Evolutionary conservation across 2,329 filamentous ascomycete genomes (phyloP), one percentile per base, ranked within the genome.

Genomic region (Hawksworthiomyces lignivorus): DNA sequence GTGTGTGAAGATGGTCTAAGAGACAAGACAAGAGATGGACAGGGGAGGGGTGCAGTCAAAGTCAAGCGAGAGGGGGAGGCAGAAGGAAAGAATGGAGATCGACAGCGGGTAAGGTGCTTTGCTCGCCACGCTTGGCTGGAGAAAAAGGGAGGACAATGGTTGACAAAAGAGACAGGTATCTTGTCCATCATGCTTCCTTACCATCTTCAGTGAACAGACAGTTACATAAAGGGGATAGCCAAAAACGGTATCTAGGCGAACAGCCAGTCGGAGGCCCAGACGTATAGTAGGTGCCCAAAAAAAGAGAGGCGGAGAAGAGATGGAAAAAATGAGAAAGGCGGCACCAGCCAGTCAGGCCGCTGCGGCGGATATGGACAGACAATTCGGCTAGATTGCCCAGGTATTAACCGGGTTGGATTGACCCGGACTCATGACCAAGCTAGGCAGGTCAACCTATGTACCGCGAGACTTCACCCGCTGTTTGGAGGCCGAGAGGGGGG

Each of bases 331-430:
- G 12, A 12, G 12, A 26, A 26, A 26, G 24, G 12, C 8, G 12
- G 24, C 24, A 26, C 24, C n/a, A 39, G 36, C 31, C 31, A 39
- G 14, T 21, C 32, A 39, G 31, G 17, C 31, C 15, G 12, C 15
- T 1, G 29, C 30, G 22, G 35, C 28, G 33, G 14, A 35, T 26
- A 30, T 39, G 36, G 24, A 4, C 28, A 35, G 39, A 12, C 36
- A 15, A 44, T 24, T 39, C 36, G 36, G 36, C 32, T 36, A 39
- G 36, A 39, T 36, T 44, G 36, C 20, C 12, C 42, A 36, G 31
- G 42, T 44, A 44, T 44, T 39, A 44, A 40, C 42, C 42, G 42
- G 42, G 31, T 36, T 44, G 42, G 42, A 44, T 44, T 44, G 36
- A 39, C 42, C 42, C 42, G 42, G 42, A 26, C 36, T 36, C 42